Conservation (phyloP, 2,329 filamentous ascomycete species). For the Aspergillus brunneoviolaceus region DNA sequence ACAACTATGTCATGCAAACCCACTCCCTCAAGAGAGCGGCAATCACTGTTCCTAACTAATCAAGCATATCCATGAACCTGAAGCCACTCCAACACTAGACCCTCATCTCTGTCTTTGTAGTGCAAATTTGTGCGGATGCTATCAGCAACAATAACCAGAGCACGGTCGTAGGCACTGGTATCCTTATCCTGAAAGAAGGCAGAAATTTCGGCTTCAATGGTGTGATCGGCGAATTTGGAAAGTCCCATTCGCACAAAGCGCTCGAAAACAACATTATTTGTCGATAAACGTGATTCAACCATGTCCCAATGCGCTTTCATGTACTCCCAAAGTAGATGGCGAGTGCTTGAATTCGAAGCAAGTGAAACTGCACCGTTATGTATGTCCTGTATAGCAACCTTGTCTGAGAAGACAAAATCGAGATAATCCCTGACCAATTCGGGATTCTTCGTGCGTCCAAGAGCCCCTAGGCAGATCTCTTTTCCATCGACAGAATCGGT, state of each 20-base stretch:
- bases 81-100: constrained; percentile 76
- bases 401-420: constrained; percentile 75
- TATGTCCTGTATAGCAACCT: constrained; percentile 83
- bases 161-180: constrained; percentile 80
- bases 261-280: constrained; percentile 85
- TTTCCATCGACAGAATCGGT: constrained; percentile 88
- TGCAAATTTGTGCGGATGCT: constrained; percentile 78
- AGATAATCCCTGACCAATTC: constrained; percentile 68
- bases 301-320: constrained; percentile 79
- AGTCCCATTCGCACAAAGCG: constrained; percentile 79
- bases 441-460: constrained; percentile 70
- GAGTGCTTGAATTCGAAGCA: constrained; percentile 69
- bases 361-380: constrained; percentile 76
- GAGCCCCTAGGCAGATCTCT: constrained; percentile 74
- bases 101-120: constrained; percentile 76
- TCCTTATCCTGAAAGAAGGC: constrained; percentile 85
- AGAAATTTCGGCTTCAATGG: constrained; percentile 72
- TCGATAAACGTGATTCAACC: constrained; percentile 68
- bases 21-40: background rate
- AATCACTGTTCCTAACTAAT: constrained; percentile 14
- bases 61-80: constrained; percentile 58
- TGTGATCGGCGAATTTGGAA: constrained; percentile 71
- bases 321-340: constrained; percentile 79
- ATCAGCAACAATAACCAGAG: constrained; percentile 80
- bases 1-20: background rate